Evolutionary conservation across 768 basidiomycete species (phyloP).

Genomic region (Kwoniella shandongensis): DNA sequence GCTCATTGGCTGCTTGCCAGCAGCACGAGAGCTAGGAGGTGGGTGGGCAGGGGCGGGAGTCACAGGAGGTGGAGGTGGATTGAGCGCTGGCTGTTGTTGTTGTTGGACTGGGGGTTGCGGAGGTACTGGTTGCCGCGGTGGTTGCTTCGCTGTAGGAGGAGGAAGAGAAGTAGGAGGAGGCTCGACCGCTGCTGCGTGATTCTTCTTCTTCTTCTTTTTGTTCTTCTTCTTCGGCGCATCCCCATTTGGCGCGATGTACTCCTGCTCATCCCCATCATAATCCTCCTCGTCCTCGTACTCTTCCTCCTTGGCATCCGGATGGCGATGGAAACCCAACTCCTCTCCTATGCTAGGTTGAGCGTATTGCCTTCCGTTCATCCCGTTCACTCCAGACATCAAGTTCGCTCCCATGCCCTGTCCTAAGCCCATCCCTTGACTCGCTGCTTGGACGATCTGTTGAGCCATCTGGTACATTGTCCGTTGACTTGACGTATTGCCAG

Average conservation of each 20-base stretch:
- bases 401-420: slow-evolving; percentile 55
- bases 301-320: slow-evolving; percentile 45
- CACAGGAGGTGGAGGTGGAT: slow-evolving; percentile 57
- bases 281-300: slow-evolving; percentile 45
- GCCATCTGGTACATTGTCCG: slow-evolving; percentile 69
- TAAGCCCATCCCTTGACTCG: slow-evolving; percentile 49
- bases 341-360: slow-evolving; percentile 34
- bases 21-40: slow-evolving; percentile 75
- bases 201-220: slow-evolving; percentile 60
- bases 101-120: slow-evolving; percentile 32
- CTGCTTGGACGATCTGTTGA: slow-evolving; percentile 60
- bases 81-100: slow-evolving; percentile 39
- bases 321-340: slow-evolving; percentile 51
- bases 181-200: slow-evolving; percentile 33
- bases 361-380: slow-evolving; percentile 14
- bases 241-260: slow-evolving; percentile 32
- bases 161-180: slow-evolving; percentile 44
- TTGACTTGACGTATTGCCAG: slow-evolving; percentile 57
- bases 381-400: slow-evolving; percentile 52
- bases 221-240: slow-evolving; percentile 56
- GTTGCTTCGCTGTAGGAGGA: slow-evolving; percentile 42
- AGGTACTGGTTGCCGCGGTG: slow-evolving; percentile 32
- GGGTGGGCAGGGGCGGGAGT: slow-evolving; percentile 57
- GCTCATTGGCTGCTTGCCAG: slow-evolving; percentile 90
- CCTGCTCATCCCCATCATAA: slow-evolving; percentile 40